Evolutionary conservation across 306 rosid species (phyloP), one percentile per base, ranked within the genome.

Genomic region (Luffa acutangula): DNA sequence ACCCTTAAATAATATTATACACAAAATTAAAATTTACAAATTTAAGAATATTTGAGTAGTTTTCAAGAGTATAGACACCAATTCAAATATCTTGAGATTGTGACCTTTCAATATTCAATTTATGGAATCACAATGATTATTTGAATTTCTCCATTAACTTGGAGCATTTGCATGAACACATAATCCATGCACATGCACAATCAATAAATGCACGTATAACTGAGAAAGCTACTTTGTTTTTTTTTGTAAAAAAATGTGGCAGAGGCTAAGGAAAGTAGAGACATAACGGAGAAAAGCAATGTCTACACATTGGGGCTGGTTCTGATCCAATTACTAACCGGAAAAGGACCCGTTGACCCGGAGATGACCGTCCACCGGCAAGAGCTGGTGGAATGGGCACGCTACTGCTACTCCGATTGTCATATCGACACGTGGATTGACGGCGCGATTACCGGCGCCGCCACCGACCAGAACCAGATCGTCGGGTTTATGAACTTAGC

Each of bases 321-420:
- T 77, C 65, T 95, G 79, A 91, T 95, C 41, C 93, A 91, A 56
- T 46, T 95, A 25, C 81, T 95, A 66, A 93, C 97, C 62, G 99
- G 99, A 14, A 95, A 91, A 84, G 82, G 85, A n/a, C 82, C 90
- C 2, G 62, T 66, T 77, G 97, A 90, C 79, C n/a, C 54, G 34
- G 92, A 92, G 79, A 72, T 79, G 54, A 87, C 91, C 42, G 72
- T 49, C 77, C 86, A 86, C 21, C 83, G 81, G 57, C 69, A 21
- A 37, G 81, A 45, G 49, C 84, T 93, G 9, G 94, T 95, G 0
- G 97, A 93, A 79, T 95, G 99, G 99, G 98, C 99, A 71, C 85
- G 92, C 3, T 88, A 88, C 64, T 91, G 94, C 79, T 95, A 95
- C 81, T 84, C 96, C 5, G 92, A 93, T 9, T 88, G 93, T 76